Evolutionary conservation across 208 protist genomes (phyloP).

Genomic region (Wallacemonas rigidus): DNA sequence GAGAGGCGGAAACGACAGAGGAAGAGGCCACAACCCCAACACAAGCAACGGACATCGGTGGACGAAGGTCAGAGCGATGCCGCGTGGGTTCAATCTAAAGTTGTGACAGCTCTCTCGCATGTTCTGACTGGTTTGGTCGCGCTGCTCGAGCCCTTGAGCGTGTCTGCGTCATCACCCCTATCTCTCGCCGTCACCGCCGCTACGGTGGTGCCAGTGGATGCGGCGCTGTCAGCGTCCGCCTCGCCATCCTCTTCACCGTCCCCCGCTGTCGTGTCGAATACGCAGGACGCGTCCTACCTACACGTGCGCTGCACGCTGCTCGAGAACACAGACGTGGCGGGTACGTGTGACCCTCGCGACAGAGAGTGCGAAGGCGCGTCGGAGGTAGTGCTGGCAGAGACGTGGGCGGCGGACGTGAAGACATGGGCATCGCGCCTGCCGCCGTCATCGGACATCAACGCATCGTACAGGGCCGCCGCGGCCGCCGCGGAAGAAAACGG

Average conservation of each 20-base stretch:
- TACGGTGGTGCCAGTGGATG: neutral
- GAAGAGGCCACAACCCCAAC: neutral
- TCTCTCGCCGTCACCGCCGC: slow-evolving; percentile 5
- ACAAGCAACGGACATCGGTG: neutral
- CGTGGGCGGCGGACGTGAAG: neutral
- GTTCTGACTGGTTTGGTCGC: neutral
- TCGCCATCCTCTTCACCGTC: neutral
- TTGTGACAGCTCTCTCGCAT: neutral
- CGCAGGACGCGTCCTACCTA: neutral
- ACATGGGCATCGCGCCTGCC: neutral
- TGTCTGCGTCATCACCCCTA: neutral
- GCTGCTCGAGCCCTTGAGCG: neutral
- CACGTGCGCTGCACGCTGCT: neutral
- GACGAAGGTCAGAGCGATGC: neutral
- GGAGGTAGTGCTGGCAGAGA: neutral
- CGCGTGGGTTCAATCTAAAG: neutral
- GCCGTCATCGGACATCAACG: neutral
- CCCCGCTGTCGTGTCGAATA: neutral
- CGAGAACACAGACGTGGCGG: neutral
- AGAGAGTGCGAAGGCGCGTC: neutral
- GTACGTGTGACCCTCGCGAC: no score
- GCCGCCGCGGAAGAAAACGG: no score
- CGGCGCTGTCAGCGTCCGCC: neutral
- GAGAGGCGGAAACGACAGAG: neutral
- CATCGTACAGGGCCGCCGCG: neutral